Evolutionary conservation across 441 rosid genomes (phyloP), one percentile per base, ranked within the genome.

Genomic region (Geranium incanum): DNA sequence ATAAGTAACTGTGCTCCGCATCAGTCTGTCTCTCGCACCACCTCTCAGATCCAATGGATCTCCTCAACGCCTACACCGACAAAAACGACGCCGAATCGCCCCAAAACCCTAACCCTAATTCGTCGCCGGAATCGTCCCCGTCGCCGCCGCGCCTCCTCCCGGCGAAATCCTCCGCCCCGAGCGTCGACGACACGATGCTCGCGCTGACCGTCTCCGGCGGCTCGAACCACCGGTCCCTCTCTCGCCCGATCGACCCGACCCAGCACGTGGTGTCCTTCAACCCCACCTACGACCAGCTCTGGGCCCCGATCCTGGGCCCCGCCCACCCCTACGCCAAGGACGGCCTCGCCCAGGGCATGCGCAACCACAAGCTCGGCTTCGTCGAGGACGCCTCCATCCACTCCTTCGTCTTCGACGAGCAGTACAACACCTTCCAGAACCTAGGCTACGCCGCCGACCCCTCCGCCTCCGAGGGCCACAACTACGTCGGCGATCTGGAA

Each of bases 291-390:
- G 97, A 95, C 18, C 96, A 93, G 87, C 91, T 95, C 3, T 89
- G 97, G 98, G 92, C 99, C 59, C 99, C 98, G 5, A 91, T 92
- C 70, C 63, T 72, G 7, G 97, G 98, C 52, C 98, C 98, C 0
- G 82, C 95, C 13, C 98, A 92, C 77, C 98, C 99, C 2, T 91
- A 85, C 82, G 98, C 98, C 38, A 89, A 89, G 81, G 97, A 91
- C 50, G 99, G 99, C 6, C 83, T 92, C 50, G 95, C 99, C 3
- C 97, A 91, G 69, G 99, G 97, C 70, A 89, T 91, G 98, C 90
- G 99, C 12, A 92, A 92, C 78, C 98, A 93, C 83, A 95, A 95
- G 83, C 89, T 89, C 21, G 98, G 99, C 71, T 95, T 84, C 75
- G 98, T 93, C 3, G 99, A 95, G 76, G 95, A 95, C 48, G 99